Conservation (phyloP, 352 stramenopile genomes). For the Globisporangium alternatum region DNA sequence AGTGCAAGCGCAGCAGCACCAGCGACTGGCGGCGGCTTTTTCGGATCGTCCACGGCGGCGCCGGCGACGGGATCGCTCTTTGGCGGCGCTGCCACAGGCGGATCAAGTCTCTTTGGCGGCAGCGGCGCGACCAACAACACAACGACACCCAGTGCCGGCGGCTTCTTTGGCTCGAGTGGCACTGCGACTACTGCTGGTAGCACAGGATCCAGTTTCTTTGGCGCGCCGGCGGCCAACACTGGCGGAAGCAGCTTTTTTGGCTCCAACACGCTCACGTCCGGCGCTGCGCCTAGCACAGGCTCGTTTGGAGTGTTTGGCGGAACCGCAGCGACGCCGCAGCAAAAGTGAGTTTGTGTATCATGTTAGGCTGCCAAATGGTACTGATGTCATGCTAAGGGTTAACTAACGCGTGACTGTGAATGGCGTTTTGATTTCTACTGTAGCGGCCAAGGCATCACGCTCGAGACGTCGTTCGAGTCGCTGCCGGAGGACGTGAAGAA, state of each 20-base stretch:
- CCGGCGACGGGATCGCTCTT: constrained; percentile 22
- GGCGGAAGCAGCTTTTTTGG: constrained; percentile 12
- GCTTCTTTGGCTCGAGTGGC: constrained; percentile 19
- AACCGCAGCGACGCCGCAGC: not conserved
- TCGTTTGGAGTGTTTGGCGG: constrained; percentile 24
- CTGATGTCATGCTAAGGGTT: not conserved
- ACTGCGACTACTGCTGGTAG: not conserved
- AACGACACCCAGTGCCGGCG: constrained; percentile 11
- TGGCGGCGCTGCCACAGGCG: constrained; percentile 13
- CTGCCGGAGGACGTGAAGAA: constrained; percentile 71
- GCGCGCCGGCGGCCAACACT: constrained; percentile 14
- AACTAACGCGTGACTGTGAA: not conserved
- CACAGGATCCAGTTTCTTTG: constrained; percentile 23
- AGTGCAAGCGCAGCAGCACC: not conserved
- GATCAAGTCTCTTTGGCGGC: constrained; percentile 25
- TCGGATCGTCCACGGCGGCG: constrained; percentile 15
- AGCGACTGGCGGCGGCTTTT: constrained; percentile 14
- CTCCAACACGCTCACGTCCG: not conserved
- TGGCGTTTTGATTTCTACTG: not conserved
- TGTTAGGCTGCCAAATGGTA: no score
- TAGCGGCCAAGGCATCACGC: constrained; percentile 36
- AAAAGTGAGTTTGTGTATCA: constrained; percentile 15
- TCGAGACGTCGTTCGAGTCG: constrained; percentile 72
- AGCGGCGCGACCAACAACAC: not conserved
- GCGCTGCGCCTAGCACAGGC: constrained; percentile 6